Percentiles rank a stretch among this genome's conserved stretches.
phyloP scores from a whole-genome alignment of 768 basidiomycete species.

The Cystofilobasidium ferigula region DNA sequence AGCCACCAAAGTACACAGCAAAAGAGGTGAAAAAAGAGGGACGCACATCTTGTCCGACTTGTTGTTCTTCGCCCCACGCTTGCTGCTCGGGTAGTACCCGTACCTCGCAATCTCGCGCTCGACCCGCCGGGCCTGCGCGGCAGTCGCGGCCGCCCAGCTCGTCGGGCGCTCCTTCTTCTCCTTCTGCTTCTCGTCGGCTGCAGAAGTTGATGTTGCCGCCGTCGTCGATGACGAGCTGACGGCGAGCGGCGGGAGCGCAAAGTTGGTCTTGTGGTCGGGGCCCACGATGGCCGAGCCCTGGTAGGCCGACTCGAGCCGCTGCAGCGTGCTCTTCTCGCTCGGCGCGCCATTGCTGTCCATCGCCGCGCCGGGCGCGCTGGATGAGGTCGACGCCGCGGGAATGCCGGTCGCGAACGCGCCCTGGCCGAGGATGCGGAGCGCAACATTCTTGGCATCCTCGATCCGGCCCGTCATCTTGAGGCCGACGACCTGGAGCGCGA shows the following conservation, averaged over 20 bases:
- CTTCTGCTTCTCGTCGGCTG: not conserved
- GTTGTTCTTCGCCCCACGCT: not conserved
- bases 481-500: slow-evolving; percentile 87
- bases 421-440: slow-evolving; percentile 73
- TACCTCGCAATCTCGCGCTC: not conserved
- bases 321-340: not conserved
- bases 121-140: not conserved
- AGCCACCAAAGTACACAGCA: not conserved
- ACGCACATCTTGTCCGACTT: slow-evolving; percentile 9
- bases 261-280: not conserved
- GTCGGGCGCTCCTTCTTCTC: not conserved
- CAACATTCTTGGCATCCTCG: slow-evolving; percentile 84
- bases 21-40: not conserved
- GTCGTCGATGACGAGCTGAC: not conserved
- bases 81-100: not conserved
- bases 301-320: slow-evolving; percentile 2
- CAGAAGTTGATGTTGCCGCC: too few relatives aligned
- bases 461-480: slow-evolving; percentile 94
- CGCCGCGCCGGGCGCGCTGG: not conserved
- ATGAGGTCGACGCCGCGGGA: slow-evolving; percentile 22
- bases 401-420: slow-evolving; percentile 32
- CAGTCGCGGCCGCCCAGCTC: not conserved
- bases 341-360: not conserved
- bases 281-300: not conserved
- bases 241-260: not conserved